Percentiles rank a stretch among this genome's conserved stretches.
These are phyloP conservation scores for Penicillium egyptiacum DNA, from an alignment of 495 filamentous ascomycete genomes.

Conservation along the genomic window DNA sequence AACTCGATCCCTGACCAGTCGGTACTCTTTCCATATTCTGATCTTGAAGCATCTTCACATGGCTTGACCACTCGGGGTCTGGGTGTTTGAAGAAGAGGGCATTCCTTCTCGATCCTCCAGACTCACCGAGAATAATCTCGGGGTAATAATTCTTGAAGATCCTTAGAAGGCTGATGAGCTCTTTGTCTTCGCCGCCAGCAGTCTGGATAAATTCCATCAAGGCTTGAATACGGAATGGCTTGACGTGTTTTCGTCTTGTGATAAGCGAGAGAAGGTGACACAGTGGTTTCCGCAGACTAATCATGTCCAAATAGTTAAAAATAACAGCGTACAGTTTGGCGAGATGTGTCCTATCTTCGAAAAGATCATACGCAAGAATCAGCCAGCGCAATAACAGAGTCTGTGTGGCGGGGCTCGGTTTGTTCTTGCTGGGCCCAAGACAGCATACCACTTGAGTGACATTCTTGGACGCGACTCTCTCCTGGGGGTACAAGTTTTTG, in stretches of 20 bases:
- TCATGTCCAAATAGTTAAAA: constrained; percentile 83
- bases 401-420: constrained; percentile 70
- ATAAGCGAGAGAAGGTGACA: constrained; percentile 84
- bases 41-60: constrained; percentile 65
- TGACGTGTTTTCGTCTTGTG: constrained; percentile 84
- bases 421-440: constrained; percentile 75
- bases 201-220: constrained; percentile 59
- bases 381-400: constrained; percentile 76
- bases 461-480: constrained; percentile 58
- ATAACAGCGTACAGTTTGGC: constrained; percentile 73
- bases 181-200: constrained; percentile 62
- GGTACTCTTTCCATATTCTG: constrained; percentile 44
- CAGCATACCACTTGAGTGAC: constrained; percentile 69
- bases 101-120: constrained; percentile 40
- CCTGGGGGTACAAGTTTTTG: constrained; percentile 72
- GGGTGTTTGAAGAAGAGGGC: constrained; percentile 62
- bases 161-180: constrained; percentile 72
- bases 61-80: constrained; percentile 72
- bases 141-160: constrained; percentile 90
- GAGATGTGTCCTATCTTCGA: constrained; percentile 64
- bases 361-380: constrained; percentile 69
- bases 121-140: constrained; percentile 76
- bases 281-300: constrained; percentile 53
- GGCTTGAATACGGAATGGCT: constrained; percentile 78
- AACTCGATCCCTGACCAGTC: constrained; percentile 32